These are phyloP conservation scores for Yarrowia deformans DNA, from an alignment of 805 yeast species.

Conservation along the genomic window DNA sequence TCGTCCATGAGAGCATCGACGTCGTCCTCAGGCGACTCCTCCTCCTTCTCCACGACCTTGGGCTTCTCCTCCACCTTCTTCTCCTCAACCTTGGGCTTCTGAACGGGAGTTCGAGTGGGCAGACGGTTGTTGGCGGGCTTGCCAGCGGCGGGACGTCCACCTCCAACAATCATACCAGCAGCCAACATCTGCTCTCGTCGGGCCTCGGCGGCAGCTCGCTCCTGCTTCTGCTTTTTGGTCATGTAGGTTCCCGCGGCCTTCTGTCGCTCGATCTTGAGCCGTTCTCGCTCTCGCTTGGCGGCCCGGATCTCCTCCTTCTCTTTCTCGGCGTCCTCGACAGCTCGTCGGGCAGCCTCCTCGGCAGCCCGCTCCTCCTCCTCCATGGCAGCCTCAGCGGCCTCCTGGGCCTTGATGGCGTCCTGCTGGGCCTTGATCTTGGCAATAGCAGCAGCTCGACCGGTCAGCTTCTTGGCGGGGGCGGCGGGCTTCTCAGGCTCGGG, in stretches of 20 bases:
- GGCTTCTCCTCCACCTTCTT: slow-evolving; percentile 46
- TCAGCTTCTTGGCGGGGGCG: slow-evolving; percentile 35
- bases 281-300: slow-evolving; percentile 87
- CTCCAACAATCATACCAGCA: slow-evolving; percentile 77
- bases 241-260: slow-evolving; percentile 95
- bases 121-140: slow-evolving; percentile 48
- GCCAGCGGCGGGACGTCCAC: slow-evolving; percentile 52
- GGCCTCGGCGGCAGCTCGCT: slow-evolving; percentile 81
- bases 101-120: slow-evolving; percentile 20
- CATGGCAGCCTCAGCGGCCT: slow-evolving; percentile 52
- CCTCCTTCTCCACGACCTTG: slow-evolving; percentile 43
- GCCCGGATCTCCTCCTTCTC: slow-evolving; percentile 45
- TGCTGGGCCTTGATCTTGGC: slow-evolving; percentile 65
- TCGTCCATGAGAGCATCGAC: slow-evolving; percentile 73
- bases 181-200: slow-evolving; percentile 86
- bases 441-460: slow-evolving; percentile 36
- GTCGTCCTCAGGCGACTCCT: slow-evolving; percentile 22
- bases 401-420: slow-evolving; percentile 64
- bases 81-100: slow-evolving; percentile 41
- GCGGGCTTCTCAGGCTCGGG: slow-evolving; percentile 25
- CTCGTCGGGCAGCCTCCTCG: slow-evolving; percentile 41
- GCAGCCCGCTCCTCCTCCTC: slow-evolving; percentile 41
- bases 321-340: slow-evolving; percentile 47
- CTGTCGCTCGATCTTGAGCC: slow-evolving; percentile 84
- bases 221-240: slow-evolving; percentile 95